Conservation (phyloP, 768 basidiomycete genomes). For the Leucocoprinus birnbaumii region DNA sequence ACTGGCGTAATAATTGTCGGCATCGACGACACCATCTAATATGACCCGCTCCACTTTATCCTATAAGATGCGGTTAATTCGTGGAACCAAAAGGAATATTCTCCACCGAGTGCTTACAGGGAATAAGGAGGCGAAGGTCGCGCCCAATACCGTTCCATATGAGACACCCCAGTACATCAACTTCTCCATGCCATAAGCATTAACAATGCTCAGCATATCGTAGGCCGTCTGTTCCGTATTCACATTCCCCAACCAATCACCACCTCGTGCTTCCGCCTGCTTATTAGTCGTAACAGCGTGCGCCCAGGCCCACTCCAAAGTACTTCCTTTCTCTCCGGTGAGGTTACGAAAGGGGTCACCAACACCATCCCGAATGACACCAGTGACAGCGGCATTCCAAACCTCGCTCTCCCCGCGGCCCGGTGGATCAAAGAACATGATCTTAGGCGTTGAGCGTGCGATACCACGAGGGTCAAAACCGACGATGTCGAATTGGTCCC, state of each 20-base stretch:
- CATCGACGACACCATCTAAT: constrained; percentile 38
- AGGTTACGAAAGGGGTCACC: not conserved
- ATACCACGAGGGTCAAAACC: constrained; percentile 46
- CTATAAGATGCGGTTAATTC: too few species aligned
- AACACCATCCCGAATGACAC: constrained; percentile 24
- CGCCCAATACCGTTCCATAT: constrained; percentile 21
- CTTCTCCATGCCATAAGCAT: constrained; percentile 28
- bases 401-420: not conserved
- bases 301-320: constrained; percentile 28
- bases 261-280: constrained; percentile 22
- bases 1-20: constrained; percentile 37
- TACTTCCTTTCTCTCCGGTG: not conserved
- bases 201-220: constrained; percentile 33
- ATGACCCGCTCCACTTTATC: constrained; percentile 35
- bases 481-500: constrained; percentile 43
- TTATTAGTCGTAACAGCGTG: constrained; percentile 26
- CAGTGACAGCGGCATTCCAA: constrained; percentile 7
- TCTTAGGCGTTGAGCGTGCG: constrained; percentile 29
- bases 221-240: constrained; percentile 34
- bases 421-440: constrained; percentile 28
- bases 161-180: constrained; percentile 33
- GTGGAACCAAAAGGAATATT: too few species aligned
- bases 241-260: constrained; percentile 26
- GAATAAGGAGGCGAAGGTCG: constrained; percentile 20
- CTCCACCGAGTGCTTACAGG: too few species aligned